A percentile compares a stretch with the other conserved stretches of the same genome.
phyloP scores from a whole-genome alignment of 2,329 filamentous ascomycete species.

The Trichoderma sp. region DNA sequence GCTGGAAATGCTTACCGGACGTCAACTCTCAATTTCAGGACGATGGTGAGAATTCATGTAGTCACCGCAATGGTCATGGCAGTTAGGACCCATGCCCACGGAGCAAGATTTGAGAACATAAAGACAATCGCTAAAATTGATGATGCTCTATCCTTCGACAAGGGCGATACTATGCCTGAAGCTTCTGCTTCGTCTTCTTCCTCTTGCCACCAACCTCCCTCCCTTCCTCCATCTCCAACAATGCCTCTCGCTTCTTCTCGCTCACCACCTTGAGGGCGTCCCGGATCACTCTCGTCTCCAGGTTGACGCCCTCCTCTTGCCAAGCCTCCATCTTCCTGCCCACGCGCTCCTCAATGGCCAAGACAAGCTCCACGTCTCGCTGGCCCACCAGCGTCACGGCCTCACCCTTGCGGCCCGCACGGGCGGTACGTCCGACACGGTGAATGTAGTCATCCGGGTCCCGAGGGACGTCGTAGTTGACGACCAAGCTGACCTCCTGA shows the following conservation, averaged over 20 bases:
- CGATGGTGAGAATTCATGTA: not conserved
- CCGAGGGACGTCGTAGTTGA: slow-evolving; percentile 96
- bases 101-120: not conserved
- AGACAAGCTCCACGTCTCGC: slow-evolving; percentile 85
- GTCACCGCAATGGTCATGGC: not conserved
- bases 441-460: slow-evolving; percentile 98
- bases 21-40: not conserved
- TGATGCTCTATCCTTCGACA: not conserved
- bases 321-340: slow-evolving; percentile 80
- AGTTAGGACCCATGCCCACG: not conserved
- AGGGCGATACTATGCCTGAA: slow-evolving; percentile 39
- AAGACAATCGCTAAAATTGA: slow-evolving; percentile 11
- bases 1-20: not conserved
- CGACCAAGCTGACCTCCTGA: slow-evolving; percentile 82
- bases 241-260: slow-evolving; percentile 92
- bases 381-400: slow-evolving; percentile 89
- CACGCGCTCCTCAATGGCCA: slow-evolving; percentile 84
- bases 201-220: slow-evolving; percentile 88
- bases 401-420: slow-evolving; percentile 82
- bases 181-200: slow-evolving; percentile 63
- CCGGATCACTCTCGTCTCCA: slow-evolving; percentile 85
- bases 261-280: slow-evolving; percentile 86
- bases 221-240: slow-evolving; percentile 88
- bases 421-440: slow-evolving; percentile 89
- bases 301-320: slow-evolving; percentile 86